Base-by-base conservation (phyloP, 176 grass and related monocot species). In the Juncus effusus region DNA sequence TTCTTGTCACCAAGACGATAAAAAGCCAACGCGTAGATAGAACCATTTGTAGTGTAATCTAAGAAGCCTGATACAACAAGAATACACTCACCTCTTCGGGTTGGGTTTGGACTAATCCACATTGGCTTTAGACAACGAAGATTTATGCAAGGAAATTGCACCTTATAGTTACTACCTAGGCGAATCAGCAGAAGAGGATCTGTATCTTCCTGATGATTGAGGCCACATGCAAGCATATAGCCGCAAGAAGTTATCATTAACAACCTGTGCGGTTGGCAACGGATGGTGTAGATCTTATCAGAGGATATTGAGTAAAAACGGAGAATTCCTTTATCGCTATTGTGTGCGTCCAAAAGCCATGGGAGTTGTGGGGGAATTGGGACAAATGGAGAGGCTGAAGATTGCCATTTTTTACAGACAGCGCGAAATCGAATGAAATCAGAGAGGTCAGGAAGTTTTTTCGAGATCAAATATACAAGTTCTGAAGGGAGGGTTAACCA, bases 1-100 rank as follows among this genome's bases (percentile, higher is more conserved):
- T 71, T 54, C 52, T 13, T 10, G 16, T 58, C 67, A 6, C 12
- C 37, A 8, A 51, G 67, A 8, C 10, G 53, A 58, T 42, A 71
- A 51, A 71, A 57, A 35, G 67, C 67, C 67, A 71, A 10, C 19
- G 56, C 56, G n/a, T n/a, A n/a, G n/a, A n/a, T n/a, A n/a, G n/a
- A 14, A 2, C 6, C 51, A 71, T n/a, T n/a, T n/a, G n/a, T n/a
- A n/a, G n/a, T n/a, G n/a, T n/a, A n/a, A 65, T 36, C 10, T 15
- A 16, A 35, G 51, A 65, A n/a, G 36, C 67, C 67, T 0, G 14
- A 71, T 10, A 71, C 9, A 35, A 71, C 67, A 35, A 36, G 63
- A 51, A 71, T 51, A 2, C 7, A 44, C 7, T 71, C 67, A 40
- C 38, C 67, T n/a, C 13, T 42, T 4, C 38, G 13, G 11, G 56